Evolutionary conservation across 306 rosid species (phyloP), one percentile per base, ranked within the genome.

Genomic region (Sindora glabra): DNA sequence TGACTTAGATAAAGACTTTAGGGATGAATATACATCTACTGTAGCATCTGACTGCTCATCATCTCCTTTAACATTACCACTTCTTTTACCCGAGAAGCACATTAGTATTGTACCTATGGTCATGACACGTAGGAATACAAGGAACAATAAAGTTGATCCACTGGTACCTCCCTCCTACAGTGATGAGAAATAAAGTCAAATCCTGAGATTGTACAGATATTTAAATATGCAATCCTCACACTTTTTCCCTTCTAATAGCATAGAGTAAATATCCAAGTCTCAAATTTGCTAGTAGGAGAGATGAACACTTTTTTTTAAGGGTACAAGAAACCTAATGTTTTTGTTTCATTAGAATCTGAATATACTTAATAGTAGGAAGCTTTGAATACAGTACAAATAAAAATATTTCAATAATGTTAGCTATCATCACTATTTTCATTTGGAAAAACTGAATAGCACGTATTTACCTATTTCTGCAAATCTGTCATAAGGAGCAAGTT

Each of bases 91-190:
- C 56, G 89, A 76, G 83, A 92, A 89, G 72, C 76, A 83, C 96
- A 92, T 83, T 29, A 89, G 81, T 76, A 78, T 51, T 54, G 76
- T 77, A 53, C 99, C 99, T 51, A 92, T 65, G 42, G 85, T 75
- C 90, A 86, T 79, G 42, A 73, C 69, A 62, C 77, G 65, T 69
- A 92, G 96, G 71, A 92, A 92, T 56, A 92, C 89, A 48, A 72
- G 29, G 73, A 83, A 92, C 77, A 92, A 65, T 47, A 84, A 45
- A 37, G 89, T 88, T 56, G 95, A 74, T 69, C 86, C 73, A 5
- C 69, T 78, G 59, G 79, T 74, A 59, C 64, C 72, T 59, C 94
- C 95, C 26, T 57, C 96, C 98, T 91, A 83, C 70, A 50, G 60
- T 60, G 48, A 73, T 51, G 19, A 44, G 59, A 70, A 14, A 30